Conservation (phyloP, 2,329 filamentous ascomycete genomes). For the Neofusicoccum kwambonambiense region DNA sequence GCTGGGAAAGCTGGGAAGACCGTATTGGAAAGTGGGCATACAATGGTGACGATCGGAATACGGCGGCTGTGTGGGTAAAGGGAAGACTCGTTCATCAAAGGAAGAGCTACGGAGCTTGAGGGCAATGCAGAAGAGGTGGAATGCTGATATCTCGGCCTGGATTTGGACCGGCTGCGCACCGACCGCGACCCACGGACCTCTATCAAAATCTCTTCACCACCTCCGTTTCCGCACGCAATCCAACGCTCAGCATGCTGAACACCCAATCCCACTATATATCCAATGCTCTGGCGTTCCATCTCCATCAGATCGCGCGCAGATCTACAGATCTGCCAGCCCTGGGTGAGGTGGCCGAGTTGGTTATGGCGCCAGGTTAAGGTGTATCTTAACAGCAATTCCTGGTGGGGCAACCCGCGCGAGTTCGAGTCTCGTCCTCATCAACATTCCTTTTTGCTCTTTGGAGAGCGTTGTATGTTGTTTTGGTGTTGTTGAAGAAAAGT, state of each 20-base stretch:
- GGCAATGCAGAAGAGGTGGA: not conserved
- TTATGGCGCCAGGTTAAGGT: constrained; percentile 19
- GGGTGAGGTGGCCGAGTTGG: constrained; percentile 19
- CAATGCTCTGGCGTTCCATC: no score
- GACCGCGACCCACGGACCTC: constrained; percentile 6
- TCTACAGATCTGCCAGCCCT: not conserved
- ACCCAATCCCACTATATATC: not conserved
- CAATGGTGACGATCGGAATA: constrained; percentile 90
- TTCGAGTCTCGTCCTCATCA: constrained; percentile 18
- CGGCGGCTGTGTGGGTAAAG: constrained; percentile 82
- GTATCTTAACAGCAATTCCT: constrained; percentile 9
- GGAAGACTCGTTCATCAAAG: constrained; percentile 50
- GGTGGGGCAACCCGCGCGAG: constrained; percentile 17
- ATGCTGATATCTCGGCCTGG: not conserved
- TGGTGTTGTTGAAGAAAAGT: no score
- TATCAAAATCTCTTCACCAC: not conserved
- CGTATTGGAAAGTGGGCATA: constrained; percentile 92
- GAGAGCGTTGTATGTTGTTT: not conserved
- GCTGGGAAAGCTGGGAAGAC: constrained; percentile 86
- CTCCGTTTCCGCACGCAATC: not conserved
- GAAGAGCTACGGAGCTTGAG: not conserved
- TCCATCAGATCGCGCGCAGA: not conserved
- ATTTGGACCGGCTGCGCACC: not conserved
- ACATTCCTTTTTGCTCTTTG: not conserved
- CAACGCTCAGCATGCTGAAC: not conserved